Evolutionary conservation across 2,329 filamentous ascomycete genomes (phyloP).

Genomic region (Paecilomyces formosus): DNA sequence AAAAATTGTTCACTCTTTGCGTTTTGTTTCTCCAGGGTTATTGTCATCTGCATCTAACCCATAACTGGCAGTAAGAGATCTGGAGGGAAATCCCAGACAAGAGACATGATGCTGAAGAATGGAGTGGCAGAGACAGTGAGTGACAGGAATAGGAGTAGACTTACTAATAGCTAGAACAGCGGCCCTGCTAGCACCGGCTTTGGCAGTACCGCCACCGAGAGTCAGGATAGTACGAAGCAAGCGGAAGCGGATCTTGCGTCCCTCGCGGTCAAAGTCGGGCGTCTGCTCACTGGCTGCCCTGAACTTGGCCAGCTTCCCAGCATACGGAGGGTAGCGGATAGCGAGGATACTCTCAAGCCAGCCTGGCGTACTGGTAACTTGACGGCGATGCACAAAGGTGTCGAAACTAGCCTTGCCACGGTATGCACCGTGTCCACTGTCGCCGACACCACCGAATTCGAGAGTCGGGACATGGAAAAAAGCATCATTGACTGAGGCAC

Average conservation of each 20-base stretch:
- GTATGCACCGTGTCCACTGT: constrained; percentile 69
- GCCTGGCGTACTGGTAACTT: constrained; percentile 50
- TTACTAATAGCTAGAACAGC: constrained; percentile 31
- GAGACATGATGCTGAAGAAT: constrained; percentile 2
- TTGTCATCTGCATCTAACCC: background rate
- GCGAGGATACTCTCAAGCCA: constrained; percentile 54
- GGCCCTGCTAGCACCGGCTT: constrained; percentile 27
- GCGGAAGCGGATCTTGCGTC: constrained; percentile 33
- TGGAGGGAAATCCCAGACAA: background rate
- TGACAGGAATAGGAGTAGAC: constrained; percentile 15
- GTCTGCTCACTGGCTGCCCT: constrained; percentile 43
- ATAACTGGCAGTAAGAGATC: background rate
- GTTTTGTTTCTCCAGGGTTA: background rate
- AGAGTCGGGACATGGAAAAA: constrained; percentile 68
- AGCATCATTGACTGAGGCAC: constrained; percentile 51
- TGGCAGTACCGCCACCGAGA: constrained; percentile 33
- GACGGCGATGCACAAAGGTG: constrained; percentile 53
- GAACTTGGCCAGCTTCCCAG: constrained; percentile 48
- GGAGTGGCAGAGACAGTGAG: constrained; percentile 1
- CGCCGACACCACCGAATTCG: constrained; percentile 76
- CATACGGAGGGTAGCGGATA: constrained; percentile 56
- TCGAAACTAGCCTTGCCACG: constrained; percentile 65
- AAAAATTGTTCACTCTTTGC: background rate
- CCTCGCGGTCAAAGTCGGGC: constrained; percentile 56
- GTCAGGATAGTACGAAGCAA: constrained; percentile 34